Percentiles rank a stretch among this genome's conserved stretches.
Conservation (phyloP, 208 protist genomes). For the Wallacemonas sp. region DNA sequence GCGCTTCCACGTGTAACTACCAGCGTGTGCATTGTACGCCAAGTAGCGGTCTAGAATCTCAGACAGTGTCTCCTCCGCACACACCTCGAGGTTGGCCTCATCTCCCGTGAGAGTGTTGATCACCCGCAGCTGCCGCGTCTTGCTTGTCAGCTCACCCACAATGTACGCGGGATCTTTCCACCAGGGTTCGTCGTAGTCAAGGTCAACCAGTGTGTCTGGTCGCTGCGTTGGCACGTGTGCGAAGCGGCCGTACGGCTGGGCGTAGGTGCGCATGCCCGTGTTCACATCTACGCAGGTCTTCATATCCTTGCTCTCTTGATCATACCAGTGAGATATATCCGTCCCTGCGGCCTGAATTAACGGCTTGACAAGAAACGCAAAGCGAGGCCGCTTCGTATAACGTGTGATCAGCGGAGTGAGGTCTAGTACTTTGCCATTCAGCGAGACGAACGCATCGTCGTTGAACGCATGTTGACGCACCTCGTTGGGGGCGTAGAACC, state of each 20-base stretch:
- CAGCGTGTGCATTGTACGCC: conserved; percentile 88
- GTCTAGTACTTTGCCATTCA: conserved; percentile 90
- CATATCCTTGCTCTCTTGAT: conserved; percentile 70
- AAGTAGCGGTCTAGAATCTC: conserved; percentile 92
- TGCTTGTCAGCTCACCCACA: conserved; percentile 84
- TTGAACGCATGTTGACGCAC: conserved; percentile 87
- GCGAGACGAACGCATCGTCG: conserved; percentile 88
- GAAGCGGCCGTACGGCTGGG: conserved; percentile 86
- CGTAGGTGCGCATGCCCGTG: conserved; percentile 85
- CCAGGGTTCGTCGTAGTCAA: conserved; percentile 89
- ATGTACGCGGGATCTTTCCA: conserved; percentile 87
- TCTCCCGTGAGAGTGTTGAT: conserved; percentile 90
- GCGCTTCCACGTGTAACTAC: conserved; percentile 93
- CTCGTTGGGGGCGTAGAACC: conserved; percentile 90
- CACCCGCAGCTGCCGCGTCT: conserved; percentile 88
- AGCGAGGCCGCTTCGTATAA: conserved; percentile 55
- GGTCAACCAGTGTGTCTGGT: conserved; percentile 82
- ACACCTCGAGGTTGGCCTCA: conserved; percentile 92
- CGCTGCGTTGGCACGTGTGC: conserved; percentile 86
- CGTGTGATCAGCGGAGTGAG: conserved; percentile 80
- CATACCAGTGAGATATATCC: conserved; percentile 94
- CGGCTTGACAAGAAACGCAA: conserved; percentile 65
- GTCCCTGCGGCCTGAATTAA: conserved; percentile 81
- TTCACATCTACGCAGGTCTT: conserved; percentile 82
- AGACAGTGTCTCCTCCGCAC: conserved; percentile 88